Base-by-base conservation (phyloP, 169 alveolate genomes). In the Blepharisma undulans region DNA sequence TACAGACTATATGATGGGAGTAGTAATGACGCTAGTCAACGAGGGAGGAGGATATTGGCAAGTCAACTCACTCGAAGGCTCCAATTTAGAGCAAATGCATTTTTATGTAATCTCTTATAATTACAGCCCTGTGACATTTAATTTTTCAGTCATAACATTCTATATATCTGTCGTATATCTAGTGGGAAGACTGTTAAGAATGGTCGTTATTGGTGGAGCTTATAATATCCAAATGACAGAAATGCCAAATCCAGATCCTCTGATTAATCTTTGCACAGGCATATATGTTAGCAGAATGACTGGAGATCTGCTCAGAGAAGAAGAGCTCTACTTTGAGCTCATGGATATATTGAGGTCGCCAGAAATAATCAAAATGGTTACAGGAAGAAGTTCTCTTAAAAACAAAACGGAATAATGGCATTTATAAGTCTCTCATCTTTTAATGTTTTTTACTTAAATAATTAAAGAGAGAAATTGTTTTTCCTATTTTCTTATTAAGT, bases 311-410 rank as follows among this genome's bases (percentile, higher is more conserved):
- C 21, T 18, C n/a, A 72, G 72, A 32, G 91, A 86, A 86, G 72
- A 72, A 19, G 74, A 72, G 12, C 19, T 72, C 21, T 86, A 86
- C 29, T 48, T 16, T 29, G 80, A 86, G 27, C n/a, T 86, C 22
- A 66, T 86, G 16, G 91, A 86, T 29, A 72, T 86, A 66, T 7
- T 48, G 27, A 86, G 91, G 25, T 66, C 84, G 16, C 80, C 91
- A 36, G 91, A 86, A 72, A 32, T 60, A 10, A 48, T 59, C 3
- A 84, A 84, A 30, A 84, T 22, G 34, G 8, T 84, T 8, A 84
- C 89, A 19, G 89, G 89, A 4, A 48, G 79, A 12, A 10, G 32
- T 60, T 66, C 82, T 22, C 22, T 66, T 48, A 86, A 86, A 33
- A 25, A 86, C 29, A 59, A 84, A 27, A 27, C 10, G 21, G 84